These are phyloP conservation scores for Mycena albidolilacea DNA, from an alignment of 768 basidiomycete species.

Conservation along the genomic window DNA sequence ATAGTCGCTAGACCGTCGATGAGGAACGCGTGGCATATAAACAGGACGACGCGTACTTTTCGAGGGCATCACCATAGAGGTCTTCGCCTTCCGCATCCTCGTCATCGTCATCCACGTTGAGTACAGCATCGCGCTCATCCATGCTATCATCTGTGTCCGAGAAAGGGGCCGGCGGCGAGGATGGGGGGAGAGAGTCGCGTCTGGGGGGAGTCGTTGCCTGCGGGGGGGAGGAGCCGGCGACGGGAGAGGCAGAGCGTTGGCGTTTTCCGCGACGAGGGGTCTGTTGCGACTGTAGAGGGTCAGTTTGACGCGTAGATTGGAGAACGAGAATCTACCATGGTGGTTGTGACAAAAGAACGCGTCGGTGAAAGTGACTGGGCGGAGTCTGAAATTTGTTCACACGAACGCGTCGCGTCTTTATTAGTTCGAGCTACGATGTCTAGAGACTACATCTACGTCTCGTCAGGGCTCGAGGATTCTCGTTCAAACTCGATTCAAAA, in stretches of 20 bases:
- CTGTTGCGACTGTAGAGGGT: conserved; percentile 49
- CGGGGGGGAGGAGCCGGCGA: conserved; percentile 64
- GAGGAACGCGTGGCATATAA: conserved; percentile 28
- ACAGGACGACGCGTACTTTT: conserved; percentile 66
- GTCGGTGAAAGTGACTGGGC: conserved; percentile 4
- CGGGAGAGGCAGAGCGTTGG: conserved; percentile 70
- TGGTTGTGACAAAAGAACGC: conserved; percentile 28
- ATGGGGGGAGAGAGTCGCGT: conserved; percentile 87
- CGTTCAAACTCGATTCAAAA: no score
- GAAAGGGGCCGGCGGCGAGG: conserved; percentile 87
- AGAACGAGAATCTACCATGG: conserved; percentile 19
- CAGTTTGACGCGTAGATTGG: conserved; percentile 35
- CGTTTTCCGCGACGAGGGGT: conserved; percentile 75
- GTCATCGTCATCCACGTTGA: conserved; percentile 76
- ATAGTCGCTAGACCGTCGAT: conserved; percentile 76
- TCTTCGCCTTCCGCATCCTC: conserved; percentile 92
- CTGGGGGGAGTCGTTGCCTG: conserved; percentile 59
- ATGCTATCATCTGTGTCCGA: conserved; percentile 89
- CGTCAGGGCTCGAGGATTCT: no score
- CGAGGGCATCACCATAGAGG: conserved; percentile 86
- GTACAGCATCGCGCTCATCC: conserved; percentile 78
- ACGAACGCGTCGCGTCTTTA: neutral
- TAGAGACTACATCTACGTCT: no score
- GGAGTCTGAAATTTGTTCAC: conserved; percentile 23
- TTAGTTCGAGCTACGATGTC: no score